phyloP scores from a whole-genome alignment of 306 rosid genomes.

The Calophaca sinica region DNA sequence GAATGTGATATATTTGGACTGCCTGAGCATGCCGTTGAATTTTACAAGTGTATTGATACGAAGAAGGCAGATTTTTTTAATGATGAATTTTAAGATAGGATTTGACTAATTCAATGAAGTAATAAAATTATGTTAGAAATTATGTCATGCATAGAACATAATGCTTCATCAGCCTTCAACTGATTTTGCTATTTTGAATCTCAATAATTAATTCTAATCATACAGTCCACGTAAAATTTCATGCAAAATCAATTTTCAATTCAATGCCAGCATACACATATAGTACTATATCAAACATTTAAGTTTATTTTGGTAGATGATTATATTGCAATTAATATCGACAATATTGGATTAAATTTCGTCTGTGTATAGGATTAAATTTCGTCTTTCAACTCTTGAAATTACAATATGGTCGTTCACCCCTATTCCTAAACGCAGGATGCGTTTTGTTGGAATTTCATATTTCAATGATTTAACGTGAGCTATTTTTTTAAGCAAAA shows the following conservation, averaged over 20 bases:
- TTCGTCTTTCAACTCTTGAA: too few relatives aligned
- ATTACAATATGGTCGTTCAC: too few relatives aligned
- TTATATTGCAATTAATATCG: too few relatives aligned
- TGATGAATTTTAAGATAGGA: neutral
- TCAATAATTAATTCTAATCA: neutral
- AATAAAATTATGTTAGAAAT: conserved; percentile 23
- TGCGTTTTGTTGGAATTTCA: too few relatives aligned
- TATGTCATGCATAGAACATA: conserved; percentile 4
- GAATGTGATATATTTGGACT: conserved; percentile 13
- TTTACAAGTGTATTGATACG: neutral
- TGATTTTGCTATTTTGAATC: conserved; percentile 12
- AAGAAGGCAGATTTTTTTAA: neutral
- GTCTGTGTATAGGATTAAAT: too few relatives aligned
- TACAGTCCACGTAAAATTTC: neutral
- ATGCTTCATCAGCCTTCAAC: neutral
- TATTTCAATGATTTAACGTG: too few relatives aligned
- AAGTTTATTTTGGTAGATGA: too few relatives aligned
- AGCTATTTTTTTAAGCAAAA: too few relatives aligned
- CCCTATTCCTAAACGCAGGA: too few relatives aligned
- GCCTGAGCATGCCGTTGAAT: neutral
- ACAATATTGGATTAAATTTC: too few relatives aligned
- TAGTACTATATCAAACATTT: too few relatives aligned
- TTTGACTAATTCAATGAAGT: conserved; percentile 44
- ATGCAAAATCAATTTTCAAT: neutral
- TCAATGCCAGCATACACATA: too few relatives aligned